A percentile compares a stretch with the other conserved stretches of the same genome.
These are phyloP conservation scores for Dactylellina parvicollis DNA, from an alignment of 2,329 filamentous ascomycete genomes.

Conservation along the genomic window DNA sequence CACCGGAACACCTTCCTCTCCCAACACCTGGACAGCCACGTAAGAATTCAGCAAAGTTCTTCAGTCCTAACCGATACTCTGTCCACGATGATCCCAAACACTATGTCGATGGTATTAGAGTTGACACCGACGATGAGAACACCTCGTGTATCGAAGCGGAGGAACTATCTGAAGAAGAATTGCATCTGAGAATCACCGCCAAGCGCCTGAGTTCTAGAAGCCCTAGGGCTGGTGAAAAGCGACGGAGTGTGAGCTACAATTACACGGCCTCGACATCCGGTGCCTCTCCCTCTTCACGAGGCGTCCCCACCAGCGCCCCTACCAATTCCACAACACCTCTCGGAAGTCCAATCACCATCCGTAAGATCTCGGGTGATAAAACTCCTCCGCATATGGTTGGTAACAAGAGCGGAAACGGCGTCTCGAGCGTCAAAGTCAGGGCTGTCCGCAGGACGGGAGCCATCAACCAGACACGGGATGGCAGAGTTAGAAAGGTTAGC, in stretches of 20 bases:
- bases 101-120: slow-evolving; percentile 60
- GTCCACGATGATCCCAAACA: slow-evolving; percentile 61
- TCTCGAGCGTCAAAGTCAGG: slow-evolving; percentile 35
- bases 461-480: slow-evolving; percentile 44
- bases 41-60: slow-evolving; percentile 69
- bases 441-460: slow-evolving; percentile 41
- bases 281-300: slow-evolving; percentile 7
- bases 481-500: slow-evolving; percentile 46
- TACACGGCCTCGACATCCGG: slow-evolving; percentile 25
- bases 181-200: slow-evolving; percentile 46
- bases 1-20: slow-evolving; percentile 86
- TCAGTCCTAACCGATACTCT: slow-evolving; percentile 55
- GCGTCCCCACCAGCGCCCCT: background rate
- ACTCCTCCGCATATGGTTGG: slow-evolving; percentile 47
- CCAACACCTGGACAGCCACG: slow-evolving; percentile 95
- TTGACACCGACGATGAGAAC: slow-evolving; percentile 66
- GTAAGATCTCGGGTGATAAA: slow-evolving; percentile 50
- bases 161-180: slow-evolving; percentile 47
- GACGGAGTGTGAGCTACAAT: slow-evolving; percentile 39
- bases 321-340: slow-evolving; percentile 28
- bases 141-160: slow-evolving; percentile 47
- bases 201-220: slow-evolving; percentile 37
- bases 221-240: slow-evolving; percentile 15
- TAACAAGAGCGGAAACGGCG: slow-evolving; percentile 35
- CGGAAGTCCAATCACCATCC: slow-evolving; percentile 41